Evolutionary conservation across 805 yeast species (phyloP).

Genomic region (Teunomyces barrocoloradensis): DNA sequence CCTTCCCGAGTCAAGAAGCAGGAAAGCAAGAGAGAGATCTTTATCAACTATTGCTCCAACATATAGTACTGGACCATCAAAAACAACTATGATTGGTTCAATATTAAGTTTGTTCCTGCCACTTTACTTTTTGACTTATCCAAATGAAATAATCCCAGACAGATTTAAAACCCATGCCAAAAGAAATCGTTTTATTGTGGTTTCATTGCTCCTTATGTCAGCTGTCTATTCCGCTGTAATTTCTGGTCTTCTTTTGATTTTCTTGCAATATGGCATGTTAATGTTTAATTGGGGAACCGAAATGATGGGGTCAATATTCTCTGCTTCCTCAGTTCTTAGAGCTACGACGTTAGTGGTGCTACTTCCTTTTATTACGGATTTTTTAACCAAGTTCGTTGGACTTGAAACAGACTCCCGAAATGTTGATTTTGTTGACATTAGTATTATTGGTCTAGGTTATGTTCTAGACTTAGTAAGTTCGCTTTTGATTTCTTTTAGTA

Average conservation of each 20-base stretch:
- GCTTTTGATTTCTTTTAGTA: constrained; percentile 7
- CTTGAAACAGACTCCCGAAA: not conserved
- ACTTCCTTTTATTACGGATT: constrained; percentile 15
- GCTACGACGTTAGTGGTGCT: constrained; percentile 16
- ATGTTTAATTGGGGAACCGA: constrained; percentile 17
- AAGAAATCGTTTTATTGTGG: not conserved
- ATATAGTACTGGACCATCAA: not conserved
- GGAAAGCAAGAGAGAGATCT: constrained; percentile 16
- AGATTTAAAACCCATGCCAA: not conserved
- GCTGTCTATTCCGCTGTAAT: not conserved
- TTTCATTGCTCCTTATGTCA: not conserved
- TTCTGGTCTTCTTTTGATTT: constrained; percentile 1
- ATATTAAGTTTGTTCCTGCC: constrained; percentile 17
- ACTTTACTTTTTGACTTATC: constrained; percentile 16
- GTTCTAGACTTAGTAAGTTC: constrained; percentile 12
- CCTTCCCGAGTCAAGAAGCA: constrained; percentile 19
- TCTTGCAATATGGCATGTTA: constrained; percentile 17
- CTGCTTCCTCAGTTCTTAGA: constrained; percentile 14
- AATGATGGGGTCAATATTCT: constrained; percentile 15
- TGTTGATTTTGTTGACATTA: not conserved
- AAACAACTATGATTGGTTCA: not conserved
- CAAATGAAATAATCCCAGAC: constrained; percentile 8
- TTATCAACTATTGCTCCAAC: constrained; percentile 6
- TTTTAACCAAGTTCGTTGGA: not conserved
- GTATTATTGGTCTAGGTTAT: not conserved